Evolutionary conservation across 805 yeast species (phyloP).

Genomic region (Saturnispora dispora): DNA sequence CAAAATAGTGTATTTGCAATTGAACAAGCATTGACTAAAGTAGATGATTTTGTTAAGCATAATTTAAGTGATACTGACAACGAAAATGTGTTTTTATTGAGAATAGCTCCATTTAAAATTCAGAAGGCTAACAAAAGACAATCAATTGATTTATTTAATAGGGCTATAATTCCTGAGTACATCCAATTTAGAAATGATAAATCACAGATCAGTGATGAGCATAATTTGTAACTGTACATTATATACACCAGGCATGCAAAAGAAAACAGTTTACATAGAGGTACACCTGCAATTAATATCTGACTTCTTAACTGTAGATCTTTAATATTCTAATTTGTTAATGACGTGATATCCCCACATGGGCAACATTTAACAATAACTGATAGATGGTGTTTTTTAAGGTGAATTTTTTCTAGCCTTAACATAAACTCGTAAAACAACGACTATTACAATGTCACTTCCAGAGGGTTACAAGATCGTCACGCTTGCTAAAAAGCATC

Average conservation of each 20-base stretch:
- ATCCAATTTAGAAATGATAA: not conserved
- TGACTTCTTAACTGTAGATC: no score
- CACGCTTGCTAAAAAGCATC: not conserved
- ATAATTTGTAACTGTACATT: not conserved
- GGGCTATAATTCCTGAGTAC: not conserved
- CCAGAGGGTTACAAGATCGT: constrained; percentile 5
- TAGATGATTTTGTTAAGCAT: not conserved
- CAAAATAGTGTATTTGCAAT: not conserved
- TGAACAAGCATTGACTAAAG: not conserved
- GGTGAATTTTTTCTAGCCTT: not conserved
- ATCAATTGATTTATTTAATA: not conserved
- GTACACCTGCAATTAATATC: no score
- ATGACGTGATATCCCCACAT: no score
- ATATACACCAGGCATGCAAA: no score
- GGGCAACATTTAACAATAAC: no score
- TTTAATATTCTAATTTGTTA: no score
- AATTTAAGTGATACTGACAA: not conserved
- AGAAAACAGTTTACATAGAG: no score
- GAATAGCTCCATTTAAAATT: not conserved
- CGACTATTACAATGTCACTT: not conserved
- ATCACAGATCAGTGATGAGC: not conserved
- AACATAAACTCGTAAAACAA: no score
- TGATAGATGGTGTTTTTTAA: not conserved
- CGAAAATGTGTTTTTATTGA: constrained; percentile 3
- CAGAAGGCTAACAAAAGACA: not conserved